phyloP scores from a whole-genome alignment of 139 green algal genomes.

The Yamagishiella unicocca region DNA sequence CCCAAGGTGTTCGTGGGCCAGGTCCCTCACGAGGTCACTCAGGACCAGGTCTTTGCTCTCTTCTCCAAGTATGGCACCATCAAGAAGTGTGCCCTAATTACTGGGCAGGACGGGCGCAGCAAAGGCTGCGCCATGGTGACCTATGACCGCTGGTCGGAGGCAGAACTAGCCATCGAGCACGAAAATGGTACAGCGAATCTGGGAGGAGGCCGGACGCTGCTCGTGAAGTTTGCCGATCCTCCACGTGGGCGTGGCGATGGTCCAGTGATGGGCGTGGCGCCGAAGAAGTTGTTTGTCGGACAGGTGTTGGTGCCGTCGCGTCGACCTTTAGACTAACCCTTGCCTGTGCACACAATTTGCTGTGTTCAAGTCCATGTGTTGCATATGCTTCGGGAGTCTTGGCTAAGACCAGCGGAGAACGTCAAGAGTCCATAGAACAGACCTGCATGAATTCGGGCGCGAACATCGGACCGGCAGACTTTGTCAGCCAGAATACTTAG shows the following conservation, averaged over 20 bases:
- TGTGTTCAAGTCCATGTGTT: conserved; percentile 12
- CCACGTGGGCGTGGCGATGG: conserved; percentile 59
- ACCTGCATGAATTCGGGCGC: conserved; percentile 5
- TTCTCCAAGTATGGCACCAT: conserved; percentile 83
- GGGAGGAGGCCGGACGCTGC: conserved; percentile 66
- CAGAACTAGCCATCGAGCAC: conserved; percentile 78
- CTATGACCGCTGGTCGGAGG: conserved; percentile 74
- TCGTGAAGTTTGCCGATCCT: conserved; percentile 91
- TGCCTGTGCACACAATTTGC: background rate
- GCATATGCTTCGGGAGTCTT: conserved; percentile 12
- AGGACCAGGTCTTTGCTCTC: conserved; percentile 78
- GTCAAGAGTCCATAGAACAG: no score
- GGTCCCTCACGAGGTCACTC: conserved; percentile 67
- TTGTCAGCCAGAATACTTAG: no score
- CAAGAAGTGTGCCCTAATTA: conserved; percentile 77
- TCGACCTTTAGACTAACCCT: conserved; percentile 6
- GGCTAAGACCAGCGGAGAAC: no score
- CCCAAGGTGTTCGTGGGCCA: conserved; percentile 83
- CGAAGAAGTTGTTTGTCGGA: conserved; percentile 92
- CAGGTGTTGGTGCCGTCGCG: conserved; percentile 70
- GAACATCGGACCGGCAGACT: conserved; percentile 1
- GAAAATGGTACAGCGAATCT: conserved; percentile 76
- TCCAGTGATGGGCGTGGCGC: conserved; percentile 78
- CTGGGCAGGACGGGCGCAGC: conserved; percentile 73
- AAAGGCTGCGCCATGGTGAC: conserved; percentile 90